Evolutionary conservation across 2,329 filamentous ascomycete species (phyloP), one percentile per base, ranked within the genome.

Genomic region (Monilinia fructigena): DNA sequence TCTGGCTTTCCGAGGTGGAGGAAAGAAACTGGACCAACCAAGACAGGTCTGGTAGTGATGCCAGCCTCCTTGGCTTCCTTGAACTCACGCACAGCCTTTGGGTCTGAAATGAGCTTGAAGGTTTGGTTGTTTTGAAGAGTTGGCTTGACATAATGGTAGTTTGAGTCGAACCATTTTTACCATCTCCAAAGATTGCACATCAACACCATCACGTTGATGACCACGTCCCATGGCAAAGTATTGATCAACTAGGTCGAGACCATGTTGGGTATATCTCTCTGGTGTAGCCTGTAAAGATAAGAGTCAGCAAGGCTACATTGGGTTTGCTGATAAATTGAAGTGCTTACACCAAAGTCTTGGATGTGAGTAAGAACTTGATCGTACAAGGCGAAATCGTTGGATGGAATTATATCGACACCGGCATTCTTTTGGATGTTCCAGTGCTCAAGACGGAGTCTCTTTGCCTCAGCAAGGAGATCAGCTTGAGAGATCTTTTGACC

Each of bases 121-220:
- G 86, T 89, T 87, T 99, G 95, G 86, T 91, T 90, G 83, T 97
- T 89, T 83, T 97, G 93, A 74, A 99, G 88, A 70, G 95, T 97
- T 72, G 95, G 95, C 89, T 98, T 98, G 83, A 98, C 95, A 82
- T 99, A 99, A 87, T 98, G 95, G 89, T 99, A 99, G 90, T 99
- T 99, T 73, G 93, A 97, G 86, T 99, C 95, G 79, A 99, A 99
- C 95, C 95, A 99, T 87, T 99, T 99, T 77, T n/a, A 99, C 95
- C 95, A 99, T 99, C 87, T 99, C 95, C 82, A 97, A 84, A 77
- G 86, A 87, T 75, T 94, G 92, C 73, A 98, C 95, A 81, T 99
- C 95, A 75, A 98, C 86, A 80, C 91, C 87, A 78, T 89, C 87
- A 88, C 92, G 96, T 84, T 99, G 95, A 83, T 96, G 93, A 79